phyloP scores from a whole-genome alignment of 2,329 filamentous ascomycete genomes.

The Xylariaceae sp. region DNA sequence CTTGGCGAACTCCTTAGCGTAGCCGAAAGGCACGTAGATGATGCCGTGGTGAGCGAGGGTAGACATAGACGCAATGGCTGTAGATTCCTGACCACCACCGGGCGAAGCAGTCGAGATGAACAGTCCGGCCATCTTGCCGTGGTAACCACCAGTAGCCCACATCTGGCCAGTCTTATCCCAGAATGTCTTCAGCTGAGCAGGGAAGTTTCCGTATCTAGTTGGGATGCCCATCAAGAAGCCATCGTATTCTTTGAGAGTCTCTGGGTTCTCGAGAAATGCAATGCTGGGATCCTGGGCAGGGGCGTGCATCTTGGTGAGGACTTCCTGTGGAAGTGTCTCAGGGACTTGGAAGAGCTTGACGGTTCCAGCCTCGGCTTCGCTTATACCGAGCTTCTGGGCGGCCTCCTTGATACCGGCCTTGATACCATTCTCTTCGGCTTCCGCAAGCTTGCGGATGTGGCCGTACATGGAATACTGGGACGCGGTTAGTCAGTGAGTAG shows the following conservation, averaged over 20 bases:
- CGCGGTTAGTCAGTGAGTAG: not conserved
- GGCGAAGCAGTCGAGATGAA: constrained; percentile 84
- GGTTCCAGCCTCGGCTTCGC: constrained; percentile 44
- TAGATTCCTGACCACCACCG: constrained; percentile 93
- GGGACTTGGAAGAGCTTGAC: constrained; percentile 82
- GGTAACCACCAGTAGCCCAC: constrained; percentile 74
- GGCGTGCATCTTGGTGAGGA: constrained; percentile 88
- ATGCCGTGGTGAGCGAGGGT: constrained; percentile 92
- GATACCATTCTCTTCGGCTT: constrained; percentile 88
- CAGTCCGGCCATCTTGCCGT: constrained; percentile 85
- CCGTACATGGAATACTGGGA: constrained; percentile 88
- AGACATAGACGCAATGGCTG: constrained; percentile 74
- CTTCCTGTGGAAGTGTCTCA: constrained; percentile 83
- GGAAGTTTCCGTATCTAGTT: constrained; percentile 96
- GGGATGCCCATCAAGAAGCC: constrained; percentile 92
- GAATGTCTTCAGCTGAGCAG: constrained; percentile 89
- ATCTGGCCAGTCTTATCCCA: constrained; percentile 88
- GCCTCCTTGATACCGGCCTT: constrained; percentile 85
- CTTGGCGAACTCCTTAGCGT: constrained; percentile 72
- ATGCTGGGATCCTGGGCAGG: constrained; percentile 69
- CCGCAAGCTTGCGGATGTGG: constrained; percentile 79
- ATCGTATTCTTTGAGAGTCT: constrained; percentile 71
- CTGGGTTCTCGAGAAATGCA: constrained; percentile 58
- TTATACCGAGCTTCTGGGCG: constrained; percentile 42
- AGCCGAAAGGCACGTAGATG: constrained; percentile 93